These are phyloP conservation scores for Cyberlindnera meyerae DNA, from an alignment of 805 yeast genomes.

Conservation along the genomic window DNA sequence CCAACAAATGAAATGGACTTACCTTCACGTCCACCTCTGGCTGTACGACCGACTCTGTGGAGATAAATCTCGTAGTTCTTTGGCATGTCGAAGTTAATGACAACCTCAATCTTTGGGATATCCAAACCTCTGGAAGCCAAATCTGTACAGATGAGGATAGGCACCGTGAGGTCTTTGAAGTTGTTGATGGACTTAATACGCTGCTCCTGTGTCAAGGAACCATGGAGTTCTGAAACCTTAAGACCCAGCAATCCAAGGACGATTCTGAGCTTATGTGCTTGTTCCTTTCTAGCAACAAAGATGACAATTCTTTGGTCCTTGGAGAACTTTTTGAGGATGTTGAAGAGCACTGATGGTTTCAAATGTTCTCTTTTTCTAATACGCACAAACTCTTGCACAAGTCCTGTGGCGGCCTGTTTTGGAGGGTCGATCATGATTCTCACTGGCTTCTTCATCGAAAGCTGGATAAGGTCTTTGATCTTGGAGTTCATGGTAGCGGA, in stretches of 20 bases:
- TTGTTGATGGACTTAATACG: constrained; percentile 79
- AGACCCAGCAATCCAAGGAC: constrained; percentile 69
- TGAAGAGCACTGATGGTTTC: constrained; percentile 78
- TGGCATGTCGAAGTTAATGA: constrained; percentile 94
- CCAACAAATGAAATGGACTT: constrained; percentile 91
- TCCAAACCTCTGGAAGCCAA: constrained; percentile 98
- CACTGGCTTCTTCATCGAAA: constrained; percentile 86
- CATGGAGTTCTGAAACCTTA: constrained; percentile 76
- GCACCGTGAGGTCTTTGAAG: constrained; percentile 78
- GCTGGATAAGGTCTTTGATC: constrained; percentile 80
- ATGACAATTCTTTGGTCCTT: constrained; percentile 71
- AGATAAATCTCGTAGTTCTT: constrained; percentile 84
- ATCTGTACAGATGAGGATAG: constrained; percentile 92
- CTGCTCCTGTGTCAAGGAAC: constrained; percentile 86
- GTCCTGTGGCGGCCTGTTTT: constrained; percentile 85
- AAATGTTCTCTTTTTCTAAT: constrained; percentile 82
- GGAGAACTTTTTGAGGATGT: constrained; percentile 64
- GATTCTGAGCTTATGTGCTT: constrained; percentile 82
- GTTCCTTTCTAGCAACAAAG: constrained; percentile 87
- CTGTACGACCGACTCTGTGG: constrained; percentile 98
- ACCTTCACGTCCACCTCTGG: constrained; percentile 98
- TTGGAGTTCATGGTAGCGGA: constrained; percentile 98
- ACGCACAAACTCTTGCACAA: constrained; percentile 91
- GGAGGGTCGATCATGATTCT: constrained; percentile 96
- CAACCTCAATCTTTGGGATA: constrained; percentile 95